A percentile compares a stretch with the other conserved stretches of the same genome.
phyloP scores from a whole-genome alignment of 2,329 filamentous ascomycete genomes.

The Dendryphion nanum region DNA sequence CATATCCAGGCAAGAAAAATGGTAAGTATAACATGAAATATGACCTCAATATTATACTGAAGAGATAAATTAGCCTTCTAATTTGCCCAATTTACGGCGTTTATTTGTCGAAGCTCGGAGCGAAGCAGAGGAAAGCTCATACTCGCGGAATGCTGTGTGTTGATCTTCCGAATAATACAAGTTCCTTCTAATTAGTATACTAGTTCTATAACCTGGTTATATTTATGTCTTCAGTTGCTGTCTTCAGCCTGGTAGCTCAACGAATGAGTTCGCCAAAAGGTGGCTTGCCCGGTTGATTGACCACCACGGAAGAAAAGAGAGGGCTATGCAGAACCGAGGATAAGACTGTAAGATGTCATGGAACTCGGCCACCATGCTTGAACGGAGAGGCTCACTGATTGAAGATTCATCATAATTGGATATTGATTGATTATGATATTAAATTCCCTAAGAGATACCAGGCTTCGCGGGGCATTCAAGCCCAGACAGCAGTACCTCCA shows the following conservation, averaged over 20 bases:
- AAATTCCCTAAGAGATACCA: too few species aligned
- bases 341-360: too few species aligned
- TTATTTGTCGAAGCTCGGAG: constrained; percentile 93
- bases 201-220: constrained; percentile 97
- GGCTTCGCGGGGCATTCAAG: too few species aligned
- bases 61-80: constrained; percentile 55
- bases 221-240: constrained; percentile 93
- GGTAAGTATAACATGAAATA: not conserved
- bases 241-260: constrained; percentile 92
- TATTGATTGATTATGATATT: too few species aligned
- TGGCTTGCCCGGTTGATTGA: too few species aligned
- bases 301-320: too few species aligned
- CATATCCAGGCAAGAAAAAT: constrained; percentile 1
- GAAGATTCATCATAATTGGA: too few species aligned
- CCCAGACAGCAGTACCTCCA: too few species aligned
- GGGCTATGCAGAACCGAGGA: too few species aligned
- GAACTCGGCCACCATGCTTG: too few species aligned
- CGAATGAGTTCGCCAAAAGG: constrained; percentile 69
- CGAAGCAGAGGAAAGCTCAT: constrained; percentile 90
- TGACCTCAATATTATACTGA: not conserved
- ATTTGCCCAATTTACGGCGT: constrained; percentile 88
- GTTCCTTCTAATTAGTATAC: not conserved
- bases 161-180: too few species aligned
- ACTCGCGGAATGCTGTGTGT: constrained; percentile 86
- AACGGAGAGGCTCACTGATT: too few species aligned